Evolutionary conservation across 2,329 filamentous ascomycete genomes (phyloP).

Genomic region (Alternaria tenuissima): DNA sequence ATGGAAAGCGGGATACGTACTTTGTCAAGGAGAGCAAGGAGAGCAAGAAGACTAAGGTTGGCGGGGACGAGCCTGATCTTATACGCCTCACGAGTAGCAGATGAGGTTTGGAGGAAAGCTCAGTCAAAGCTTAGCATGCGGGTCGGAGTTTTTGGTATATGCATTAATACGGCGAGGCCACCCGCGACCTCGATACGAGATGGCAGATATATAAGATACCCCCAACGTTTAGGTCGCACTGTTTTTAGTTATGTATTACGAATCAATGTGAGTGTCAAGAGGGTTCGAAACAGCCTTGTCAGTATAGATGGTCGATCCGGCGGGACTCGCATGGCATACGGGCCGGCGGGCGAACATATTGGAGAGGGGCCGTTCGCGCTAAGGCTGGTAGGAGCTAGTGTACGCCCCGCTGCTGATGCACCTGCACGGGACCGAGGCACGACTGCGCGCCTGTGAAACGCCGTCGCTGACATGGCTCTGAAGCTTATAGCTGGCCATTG

Average conservation of each 20-base stretch:
- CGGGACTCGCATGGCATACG: not conserved
- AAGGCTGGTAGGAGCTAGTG: not conserved
- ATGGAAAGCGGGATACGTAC: slow-evolving; percentile 17
- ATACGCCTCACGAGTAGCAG: not conserved
- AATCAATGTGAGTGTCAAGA: too few species aligned
- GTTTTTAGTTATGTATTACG: too few species aligned
- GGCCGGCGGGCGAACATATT: not conserved
- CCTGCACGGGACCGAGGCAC: slow-evolving; percentile 11
- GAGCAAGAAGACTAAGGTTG: not conserved
- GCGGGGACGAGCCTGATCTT: not conserved
- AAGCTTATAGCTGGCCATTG: slow-evolving; percentile 11
- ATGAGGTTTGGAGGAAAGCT: not conserved
- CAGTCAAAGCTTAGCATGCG: not conserved
- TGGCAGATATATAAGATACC: too few species aligned
- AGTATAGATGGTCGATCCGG: not conserved
- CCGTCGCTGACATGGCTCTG: not conserved
- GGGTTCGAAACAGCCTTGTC: not conserved
- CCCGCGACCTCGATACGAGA: not conserved
- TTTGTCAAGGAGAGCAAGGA: slow-evolving; percentile 20
- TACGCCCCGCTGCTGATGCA: not conserved
- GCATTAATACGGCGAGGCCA: not conserved
- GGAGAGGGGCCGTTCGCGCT: not conserved
- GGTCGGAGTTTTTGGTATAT: not conserved
- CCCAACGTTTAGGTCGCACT: too few species aligned
- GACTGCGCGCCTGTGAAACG: slow-evolving; percentile 9